Evolutionary conservation across 2,329 filamentous ascomycete genomes (phyloP).

Genomic region (Cordyceps tenuipes): DNA sequence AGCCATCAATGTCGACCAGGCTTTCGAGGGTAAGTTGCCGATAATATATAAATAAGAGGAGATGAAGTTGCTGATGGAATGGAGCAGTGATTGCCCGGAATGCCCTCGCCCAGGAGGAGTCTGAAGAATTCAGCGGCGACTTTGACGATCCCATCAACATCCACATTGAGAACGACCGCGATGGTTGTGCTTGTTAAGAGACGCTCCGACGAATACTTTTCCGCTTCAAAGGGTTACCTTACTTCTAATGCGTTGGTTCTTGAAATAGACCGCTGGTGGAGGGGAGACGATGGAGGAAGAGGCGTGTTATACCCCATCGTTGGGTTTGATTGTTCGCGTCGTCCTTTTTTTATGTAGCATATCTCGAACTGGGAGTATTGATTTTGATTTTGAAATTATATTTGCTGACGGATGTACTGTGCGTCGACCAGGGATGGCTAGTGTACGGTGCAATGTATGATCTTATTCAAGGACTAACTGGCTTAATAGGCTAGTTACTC

Average conservation of each 20-base stretch:
- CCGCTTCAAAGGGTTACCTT: neutral
- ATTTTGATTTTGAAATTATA: neutral
- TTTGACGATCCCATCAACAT: constrained; percentile 98
- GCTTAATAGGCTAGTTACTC: too few species aligned
- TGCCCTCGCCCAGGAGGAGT: constrained; percentile 91
- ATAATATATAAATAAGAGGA: neutral
- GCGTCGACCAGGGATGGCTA: neutral
- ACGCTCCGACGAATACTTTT: neutral
- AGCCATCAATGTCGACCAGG: constrained; percentile 91
- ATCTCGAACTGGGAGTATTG: constrained; percentile 10
- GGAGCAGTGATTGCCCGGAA: constrained; percentile 83
- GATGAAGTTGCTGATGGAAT: neutral
- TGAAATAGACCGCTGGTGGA: constrained; percentile 3
- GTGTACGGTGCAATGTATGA: neutral
- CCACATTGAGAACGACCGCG: constrained; percentile 86
- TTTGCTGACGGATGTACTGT: neutral
- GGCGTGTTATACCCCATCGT: constrained; percentile 4
- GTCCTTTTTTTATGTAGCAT: constrained; percentile 4
- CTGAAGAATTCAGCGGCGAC: constrained; percentile 93
- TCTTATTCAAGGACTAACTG: too few species aligned
- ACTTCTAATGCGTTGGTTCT: neutral
- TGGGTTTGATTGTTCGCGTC: constrained; percentile 7
- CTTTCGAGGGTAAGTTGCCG: constrained; percentile 48
- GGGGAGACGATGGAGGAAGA: neutral
- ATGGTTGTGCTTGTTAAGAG: constrained; percentile 83